phyloP scores from a whole-genome alignment of 345 rosid genomes.

The Brassica incana region DNA sequence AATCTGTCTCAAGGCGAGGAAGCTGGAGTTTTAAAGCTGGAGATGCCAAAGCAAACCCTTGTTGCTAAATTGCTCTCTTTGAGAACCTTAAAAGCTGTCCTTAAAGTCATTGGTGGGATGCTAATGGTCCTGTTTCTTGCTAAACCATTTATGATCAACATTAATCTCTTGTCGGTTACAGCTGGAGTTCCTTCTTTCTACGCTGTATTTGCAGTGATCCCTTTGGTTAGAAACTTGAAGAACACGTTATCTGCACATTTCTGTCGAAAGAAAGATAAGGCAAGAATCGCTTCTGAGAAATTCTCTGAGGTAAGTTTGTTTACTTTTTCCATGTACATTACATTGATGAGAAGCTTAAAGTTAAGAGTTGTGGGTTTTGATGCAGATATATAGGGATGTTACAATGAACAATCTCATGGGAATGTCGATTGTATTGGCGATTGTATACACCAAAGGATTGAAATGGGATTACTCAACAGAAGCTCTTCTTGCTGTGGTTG shows the following conservation, averaged over 20 bases:
- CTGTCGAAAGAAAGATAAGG: constrained; percentile 35
- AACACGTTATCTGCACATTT: constrained; percentile 38
- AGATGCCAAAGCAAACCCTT: constrained; percentile 35
- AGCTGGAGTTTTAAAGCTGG: constrained; percentile 32
- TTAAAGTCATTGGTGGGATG: constrained; percentile 34
- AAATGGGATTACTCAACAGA: constrained; percentile 34
- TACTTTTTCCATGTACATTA: background rate
- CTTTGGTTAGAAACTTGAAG: constrained; percentile 39
- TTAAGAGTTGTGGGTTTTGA: background rate
- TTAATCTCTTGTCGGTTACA: constrained; percentile 29
- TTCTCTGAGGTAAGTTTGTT: constrained; percentile 36
- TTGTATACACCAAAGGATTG: constrained; percentile 27
- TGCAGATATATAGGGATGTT: constrained; percentile 31
- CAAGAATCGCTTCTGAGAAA: constrained; percentile 33
- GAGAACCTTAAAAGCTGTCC: constrained; percentile 34
- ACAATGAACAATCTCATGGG: constrained; percentile 36
- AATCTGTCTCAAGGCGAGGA: constrained; percentile 8
- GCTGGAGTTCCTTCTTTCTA: constrained; percentile 42
- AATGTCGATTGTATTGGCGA: constrained; percentile 34
- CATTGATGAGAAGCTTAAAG: background rate
- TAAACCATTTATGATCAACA: constrained; percentile 37
- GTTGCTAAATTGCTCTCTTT: constrained; percentile 16
- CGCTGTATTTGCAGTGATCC: constrained; percentile 33
- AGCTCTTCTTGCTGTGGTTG: constrained; percentile 21
- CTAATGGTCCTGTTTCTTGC: constrained; percentile 37